A percentile compares a stretch with the other conserved stretches of the same genome.
These are phyloP conservation scores for Citrus cavaleriei DNA, from an alignment of 345 rosid genomes.

Conservation along the genomic window DNA sequence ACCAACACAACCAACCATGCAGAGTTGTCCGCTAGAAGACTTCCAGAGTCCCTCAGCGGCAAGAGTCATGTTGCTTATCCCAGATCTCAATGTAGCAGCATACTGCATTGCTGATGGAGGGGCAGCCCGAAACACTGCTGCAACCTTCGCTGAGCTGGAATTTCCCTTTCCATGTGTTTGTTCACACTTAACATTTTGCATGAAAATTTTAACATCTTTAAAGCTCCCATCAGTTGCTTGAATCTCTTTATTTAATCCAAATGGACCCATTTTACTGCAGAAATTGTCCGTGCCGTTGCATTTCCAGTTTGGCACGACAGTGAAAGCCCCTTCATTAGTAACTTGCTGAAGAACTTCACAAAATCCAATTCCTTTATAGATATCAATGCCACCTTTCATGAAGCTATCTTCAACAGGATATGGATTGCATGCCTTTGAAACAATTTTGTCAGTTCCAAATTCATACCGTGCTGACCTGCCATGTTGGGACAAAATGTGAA, in stretches of 20 bases:
- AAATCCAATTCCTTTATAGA: constrained; percentile 53
- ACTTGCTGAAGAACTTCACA: constrained; percentile 58
- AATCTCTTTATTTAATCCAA: constrained; percentile 45
- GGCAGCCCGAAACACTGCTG: constrained; percentile 63
- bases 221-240: constrained; percentile 69
- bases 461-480: constrained; percentile 44
- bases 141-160: constrained; percentile 42
- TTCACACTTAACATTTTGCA: constrained; percentile 62
- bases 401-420: constrained; percentile 51
- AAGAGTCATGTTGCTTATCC: constrained; percentile 59
- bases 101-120: constrained; percentile 50
- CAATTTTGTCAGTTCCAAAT: constrained; percentile 45
- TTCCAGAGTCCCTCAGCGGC: constrained; percentile 85
- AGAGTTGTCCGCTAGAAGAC: constrained; percentile 72
- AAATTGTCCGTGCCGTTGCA: constrained; percentile 47
- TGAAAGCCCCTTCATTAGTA: constrained; percentile 37
- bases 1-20: constrained; percentile 84
- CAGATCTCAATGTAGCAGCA: constrained; percentile 44
- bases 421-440: constrained; percentile 66
- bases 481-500: constrained; percentile 56
- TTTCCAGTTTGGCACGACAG: constrained; percentile 75
- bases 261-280: constrained; percentile 76
- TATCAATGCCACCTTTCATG: constrained; percentile 30
- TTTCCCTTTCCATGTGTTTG: constrained; percentile 32
- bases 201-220: constrained; percentile 53